Percentiles rank a stretch among this genome's conserved stretches.
Evolutionary conservation across 2,329 filamentous ascomycete species (phyloP).

Genomic region (Verticillium zaregamsianum): DNA sequence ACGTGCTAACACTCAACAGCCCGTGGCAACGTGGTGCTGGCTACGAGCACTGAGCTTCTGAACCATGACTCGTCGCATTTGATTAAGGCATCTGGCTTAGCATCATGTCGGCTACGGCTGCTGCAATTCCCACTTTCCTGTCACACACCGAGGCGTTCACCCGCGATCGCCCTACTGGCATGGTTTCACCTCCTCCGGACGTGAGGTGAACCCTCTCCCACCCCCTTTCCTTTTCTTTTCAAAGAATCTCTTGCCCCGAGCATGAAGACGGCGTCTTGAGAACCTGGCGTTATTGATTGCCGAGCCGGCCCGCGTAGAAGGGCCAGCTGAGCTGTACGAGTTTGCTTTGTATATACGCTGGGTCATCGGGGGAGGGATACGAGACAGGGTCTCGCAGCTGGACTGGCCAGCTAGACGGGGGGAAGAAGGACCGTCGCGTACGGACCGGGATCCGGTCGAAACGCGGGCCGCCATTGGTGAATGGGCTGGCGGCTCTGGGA

Average conservation of each 20-base stretch:
- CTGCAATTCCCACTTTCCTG: not conserved
- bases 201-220: not conserved
- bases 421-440: not conserved
- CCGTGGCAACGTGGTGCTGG: slow-evolving; percentile 43
- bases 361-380: not conserved
- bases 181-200: not conserved
- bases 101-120: not conserved
- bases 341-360: slow-evolving; percentile 1
- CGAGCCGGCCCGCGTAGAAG: not conserved
- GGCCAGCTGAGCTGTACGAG: not conserved
- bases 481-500: not conserved
- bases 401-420: not conserved
- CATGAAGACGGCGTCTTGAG: slow-evolving; percentile 5
- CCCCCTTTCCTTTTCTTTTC: not conserved
- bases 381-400: not conserved
- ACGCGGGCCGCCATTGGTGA: not conserved
- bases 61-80: not conserved
- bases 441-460: not conserved
- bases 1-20: slow-evolving; percentile 19
- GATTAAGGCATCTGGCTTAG: not conserved
- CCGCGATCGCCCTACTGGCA: not conserved
- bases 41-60: slow-evolving; percentile 29
- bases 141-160: not conserved
- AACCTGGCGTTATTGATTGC: slow-evolving; percentile 1
- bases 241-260: not conserved